A percentile compares a stretch with the other conserved stretches of the same genome.
Conservation (phyloP, 192 early-diverging fungal genomes). For the Coemansia sp. region DNA sequence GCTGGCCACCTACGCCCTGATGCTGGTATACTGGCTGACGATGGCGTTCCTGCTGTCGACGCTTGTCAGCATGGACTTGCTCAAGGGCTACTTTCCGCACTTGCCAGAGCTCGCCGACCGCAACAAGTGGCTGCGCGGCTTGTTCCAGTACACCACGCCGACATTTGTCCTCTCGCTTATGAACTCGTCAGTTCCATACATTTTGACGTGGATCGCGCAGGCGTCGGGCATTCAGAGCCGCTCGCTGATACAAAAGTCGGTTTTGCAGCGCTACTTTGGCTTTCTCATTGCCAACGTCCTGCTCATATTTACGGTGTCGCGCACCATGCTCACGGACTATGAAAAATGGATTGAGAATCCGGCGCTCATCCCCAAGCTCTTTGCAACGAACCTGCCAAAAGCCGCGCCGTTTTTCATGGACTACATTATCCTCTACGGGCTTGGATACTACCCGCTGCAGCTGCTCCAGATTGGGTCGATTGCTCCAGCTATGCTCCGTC, state of each 20-base stretch:
- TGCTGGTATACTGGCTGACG: slow-evolving; percentile 73
- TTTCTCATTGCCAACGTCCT: slow-evolving; percentile 79
- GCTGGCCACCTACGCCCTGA: slow-evolving; percentile 64
- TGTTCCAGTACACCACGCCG: slow-evolving; percentile 47
- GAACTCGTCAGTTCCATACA: slow-evolving; percentile 45
- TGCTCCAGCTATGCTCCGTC: slow-evolving; percentile 54
- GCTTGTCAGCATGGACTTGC: slow-evolving; percentile 54
- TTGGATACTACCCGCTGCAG: slow-evolving; percentile 68
- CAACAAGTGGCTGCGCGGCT: slow-evolving; percentile 50
- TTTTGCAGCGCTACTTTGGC: slow-evolving; percentile 67
- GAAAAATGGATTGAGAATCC: slow-evolving; percentile 73
- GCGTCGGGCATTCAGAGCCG: slow-evolving; percentile 51
- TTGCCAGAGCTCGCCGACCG: slow-evolving; percentile 40
- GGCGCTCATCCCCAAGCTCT: slow-evolving; percentile 61
- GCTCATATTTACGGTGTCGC: slow-evolving; percentile 70
- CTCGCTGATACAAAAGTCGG: slow-evolving; percentile 46
- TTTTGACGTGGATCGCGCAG: slow-evolving; percentile 44
- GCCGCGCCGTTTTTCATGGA: slow-evolving; percentile 83
- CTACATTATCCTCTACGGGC: slow-evolving; percentile 72
- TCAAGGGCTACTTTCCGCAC: slow-evolving; percentile 59
- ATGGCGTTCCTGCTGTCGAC: slow-evolving; percentile 70
- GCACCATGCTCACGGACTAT: slow-evolving; percentile 66
- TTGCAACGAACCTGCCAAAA: slow-evolving; percentile 70
- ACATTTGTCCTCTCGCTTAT: slow-evolving; percentile 45
- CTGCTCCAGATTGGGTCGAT: slow-evolving; percentile 71